Base-by-base conservation (phyloP, 2,329 filamentous ascomycete species). In the Dactylonectria macrodidyma region DNA sequence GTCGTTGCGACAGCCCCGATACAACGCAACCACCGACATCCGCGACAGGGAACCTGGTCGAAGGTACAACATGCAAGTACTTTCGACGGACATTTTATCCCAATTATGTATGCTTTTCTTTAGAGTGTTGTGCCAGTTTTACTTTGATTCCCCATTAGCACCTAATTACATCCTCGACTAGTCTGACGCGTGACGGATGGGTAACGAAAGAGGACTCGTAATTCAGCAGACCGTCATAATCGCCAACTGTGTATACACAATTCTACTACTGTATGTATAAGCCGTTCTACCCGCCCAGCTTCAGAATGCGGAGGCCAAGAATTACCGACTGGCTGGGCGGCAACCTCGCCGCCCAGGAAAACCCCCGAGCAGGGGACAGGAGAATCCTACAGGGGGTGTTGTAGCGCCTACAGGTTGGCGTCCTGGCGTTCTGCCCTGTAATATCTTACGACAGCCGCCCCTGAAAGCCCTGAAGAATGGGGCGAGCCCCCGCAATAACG, bases 361-460 rank as follows among this genome's bases (percentile, higher is more conserved):
- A 30, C 4, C 26, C 26, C 26, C 26, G 26, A 30, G 16, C 41
- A 44, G 41, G 14, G 41, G 16, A 44, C 41, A 44, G 41, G 14
- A n/a, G 41, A n/a, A 8, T n/a, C 8, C 16, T 38, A 41, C 38
- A 41, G 38, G 41, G 36, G 41, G 41, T 30, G 26, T n/a, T 44
- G 41, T 44, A 44, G 41, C 41, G 41, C 41, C 8, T n/a, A 44
- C 41, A 6, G 26, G 26, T 30, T 19, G 19, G 19, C 1, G 19
- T 19, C 19, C 19, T 19, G 14, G 41, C 58, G 58, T 33, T 19
- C 16, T 60, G 58, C 58, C 58, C 11, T 60, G 47, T 3, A 34
- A 48, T 48, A 47, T 60, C 58, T 60, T 52, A 60, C 58, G 58
- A 59, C 47, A 50, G 44, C 57, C 34, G 58, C 47, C 33, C 58